These are phyloP conservation scores for Claviceps lovelessii DNA, from an alignment of 2,329 filamentous ascomycete species.

Conservation along the genomic window DNA sequence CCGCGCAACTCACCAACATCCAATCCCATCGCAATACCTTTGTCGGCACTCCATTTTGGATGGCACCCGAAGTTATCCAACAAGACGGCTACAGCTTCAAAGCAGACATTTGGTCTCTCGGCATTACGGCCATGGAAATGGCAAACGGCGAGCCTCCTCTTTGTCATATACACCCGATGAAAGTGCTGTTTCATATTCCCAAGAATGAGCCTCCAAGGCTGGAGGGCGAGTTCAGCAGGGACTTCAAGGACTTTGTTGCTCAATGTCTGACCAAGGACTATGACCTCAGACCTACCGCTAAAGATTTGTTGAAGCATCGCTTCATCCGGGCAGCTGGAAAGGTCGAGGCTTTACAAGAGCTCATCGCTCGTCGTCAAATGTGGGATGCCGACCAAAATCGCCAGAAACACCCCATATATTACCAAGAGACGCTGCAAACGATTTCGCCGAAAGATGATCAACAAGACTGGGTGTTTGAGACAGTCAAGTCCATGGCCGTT, in stretches of 20 bases:
- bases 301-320: constrained; percentile 72
- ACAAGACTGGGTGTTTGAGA: constrained; percentile 93
- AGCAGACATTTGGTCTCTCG: constrained; percentile 85
- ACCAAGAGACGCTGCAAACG: constrained; percentile 77
- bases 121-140: constrained; percentile 84
- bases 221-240: constrained; percentile 72
- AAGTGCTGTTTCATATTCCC: constrained; percentile 80
- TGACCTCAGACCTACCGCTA: constrained; percentile 68
- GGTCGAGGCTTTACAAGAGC: constrained; percentile 72
- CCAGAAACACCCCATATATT: constrained; percentile 64
- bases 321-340: constrained; percentile 83
- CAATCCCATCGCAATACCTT: constrained; percentile 97
- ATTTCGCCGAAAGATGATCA: constrained; percentile 53
- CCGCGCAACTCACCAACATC: constrained; percentile 90
- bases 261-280: constrained; percentile 88
- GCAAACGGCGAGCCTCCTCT: constrained; percentile 80
- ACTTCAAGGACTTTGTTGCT: constrained; percentile 88
- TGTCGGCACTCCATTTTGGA: constrained; percentile 94
- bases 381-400: constrained; percentile 63
- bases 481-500: constrained; percentile 55
- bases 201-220: constrained; percentile 75
- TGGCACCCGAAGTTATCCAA: constrained; percentile 89
- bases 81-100: constrained; percentile 75
- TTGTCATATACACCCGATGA: constrained; percentile 79
- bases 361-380: constrained; percentile 70